These are phyloP conservation scores for Lasiodiplodia sp. DNA, from an alignment of 2,329 filamentous ascomycete species.

Conservation along the genomic window DNA sequence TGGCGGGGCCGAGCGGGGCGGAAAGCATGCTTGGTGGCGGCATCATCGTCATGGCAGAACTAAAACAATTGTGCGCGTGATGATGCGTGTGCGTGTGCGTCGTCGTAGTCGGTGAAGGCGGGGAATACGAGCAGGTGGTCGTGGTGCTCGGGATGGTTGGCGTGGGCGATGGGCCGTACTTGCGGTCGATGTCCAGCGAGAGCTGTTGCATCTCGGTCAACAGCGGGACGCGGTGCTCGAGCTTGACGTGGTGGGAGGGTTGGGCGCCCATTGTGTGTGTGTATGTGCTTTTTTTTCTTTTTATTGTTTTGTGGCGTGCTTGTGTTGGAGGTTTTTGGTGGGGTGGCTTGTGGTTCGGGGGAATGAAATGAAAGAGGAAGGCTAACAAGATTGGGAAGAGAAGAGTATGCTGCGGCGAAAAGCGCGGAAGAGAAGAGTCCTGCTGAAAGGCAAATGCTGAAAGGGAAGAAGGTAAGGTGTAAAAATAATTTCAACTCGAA, in stretches of 20 bases:
- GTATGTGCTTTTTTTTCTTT: neutral
- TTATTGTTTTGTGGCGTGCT: neutral
- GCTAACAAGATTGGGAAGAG: neutral
- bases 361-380: neutral
- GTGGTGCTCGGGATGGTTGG: neutral
- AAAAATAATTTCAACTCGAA: neutral
- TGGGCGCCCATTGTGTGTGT: conserved; percentile 4
- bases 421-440: too few species aligned
- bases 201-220: conserved; percentile 21
- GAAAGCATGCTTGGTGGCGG: neutral
- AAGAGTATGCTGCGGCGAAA: neutral
- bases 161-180: neutral
- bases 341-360: neutral
- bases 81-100: neutral
- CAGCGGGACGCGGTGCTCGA: conserved; percentile 5
- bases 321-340: neutral
- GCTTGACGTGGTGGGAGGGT: neutral
- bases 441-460: too few species aligned
- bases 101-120: neutral
- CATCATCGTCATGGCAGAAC: too few species aligned
- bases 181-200: neutral
- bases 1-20: neutral
- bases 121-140: neutral
- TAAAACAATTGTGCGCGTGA: too few species aligned
- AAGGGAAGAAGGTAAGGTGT: too few species aligned